Base-by-base conservation (phyloP, 1,139 yeast species). In the Debaryomyces coudertii region DNA sequence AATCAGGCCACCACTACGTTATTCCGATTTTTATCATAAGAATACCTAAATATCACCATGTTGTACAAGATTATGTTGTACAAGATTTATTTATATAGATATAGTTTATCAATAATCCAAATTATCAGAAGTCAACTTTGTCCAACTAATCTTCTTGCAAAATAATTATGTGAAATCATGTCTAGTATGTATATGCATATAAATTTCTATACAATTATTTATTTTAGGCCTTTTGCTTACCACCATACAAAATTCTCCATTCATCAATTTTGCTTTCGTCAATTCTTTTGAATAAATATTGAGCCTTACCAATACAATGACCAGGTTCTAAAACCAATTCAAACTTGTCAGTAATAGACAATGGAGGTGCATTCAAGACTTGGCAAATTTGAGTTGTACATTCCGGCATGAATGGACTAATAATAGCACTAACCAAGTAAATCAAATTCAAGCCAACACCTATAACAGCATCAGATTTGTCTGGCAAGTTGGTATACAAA, bases 321-420 rank as follows among this genome's bases (percentile, higher is more conserved):
- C 95, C 97, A 30, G 82, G 81, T 58, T 77, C 73, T 55, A 93
- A 76, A 43, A 85, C 81, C 48, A 87, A 67, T 50, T 82, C 81
- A 61, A 93, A 88, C 54, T 76, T 71, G 60, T 90, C 90, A 31
- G 93, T 89, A 53, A 92, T 93, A 44, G 80, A 73, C 56, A 92
- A 76, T 16, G 80, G 72, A 39, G 97, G 97, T 25, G 86, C 95
- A 61, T 90, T 88, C 69, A 93, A 78, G 68, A 90, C 92, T 63
- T 83, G 80, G 56, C 78, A 73, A 54, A 93, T 93, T 55, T 79
- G 82, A 41, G 69, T 68, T 9, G 89, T 69, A 34, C 95, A 87
- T 53, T 82, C 90, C 35, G 99, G 99, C 84, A 93, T 90, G 71
- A 78, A 93, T 53, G 99, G 99, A 47, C 81, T 75, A 48, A 92